These are phyloP conservation scores for Eurotiales sp. DNA, from an alignment of 2,329 filamentous ascomycete genomes.

Conservation along the genomic window DNA sequence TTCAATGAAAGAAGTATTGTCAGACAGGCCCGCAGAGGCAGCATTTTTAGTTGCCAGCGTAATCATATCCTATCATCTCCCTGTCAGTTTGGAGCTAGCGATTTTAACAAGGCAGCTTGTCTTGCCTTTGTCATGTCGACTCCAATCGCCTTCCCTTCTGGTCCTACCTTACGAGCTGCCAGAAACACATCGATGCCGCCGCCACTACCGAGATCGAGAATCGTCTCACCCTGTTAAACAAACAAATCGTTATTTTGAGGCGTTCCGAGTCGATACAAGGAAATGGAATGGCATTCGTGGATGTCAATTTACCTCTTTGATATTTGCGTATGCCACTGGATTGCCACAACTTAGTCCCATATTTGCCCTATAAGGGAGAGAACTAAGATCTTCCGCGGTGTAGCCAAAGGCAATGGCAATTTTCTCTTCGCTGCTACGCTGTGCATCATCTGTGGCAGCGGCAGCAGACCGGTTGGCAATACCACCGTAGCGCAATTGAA, in stretches of 20 bases:
- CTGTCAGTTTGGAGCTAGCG: no score
- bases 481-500: conserved; percentile 6
- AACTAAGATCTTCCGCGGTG: conserved; percentile 44
- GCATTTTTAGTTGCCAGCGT: conserved; percentile 47
- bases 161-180: conserved; percentile 50
- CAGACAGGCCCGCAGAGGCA: conserved; percentile 27
- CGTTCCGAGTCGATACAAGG: no score
- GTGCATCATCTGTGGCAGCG: conserved; percentile 31
- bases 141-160: conserved; percentile 50
- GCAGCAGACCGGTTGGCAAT: conserved; percentile 13
- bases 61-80: conserved; percentile 62
- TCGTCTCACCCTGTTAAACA: conserved; percentile 48
- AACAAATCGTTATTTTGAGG: background rate
- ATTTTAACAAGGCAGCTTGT: conserved; percentile 12
- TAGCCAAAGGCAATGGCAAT: conserved; percentile 55
- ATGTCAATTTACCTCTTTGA: conserved; percentile 41
- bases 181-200: conserved; percentile 58
- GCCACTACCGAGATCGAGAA: conserved; percentile 57
- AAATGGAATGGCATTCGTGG: no score
- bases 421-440: conserved; percentile 33
- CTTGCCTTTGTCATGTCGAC: conserved; percentile 58
- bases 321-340: conserved; percentile 47
- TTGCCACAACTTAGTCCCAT: conserved; percentile 55
- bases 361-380: conserved; percentile 48
- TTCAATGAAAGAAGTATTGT: conserved; percentile 54